Evolutionary conservation across 176 grass and related monocot species (phyloP).

Genomic region (Dactylis glomerata): DNA sequence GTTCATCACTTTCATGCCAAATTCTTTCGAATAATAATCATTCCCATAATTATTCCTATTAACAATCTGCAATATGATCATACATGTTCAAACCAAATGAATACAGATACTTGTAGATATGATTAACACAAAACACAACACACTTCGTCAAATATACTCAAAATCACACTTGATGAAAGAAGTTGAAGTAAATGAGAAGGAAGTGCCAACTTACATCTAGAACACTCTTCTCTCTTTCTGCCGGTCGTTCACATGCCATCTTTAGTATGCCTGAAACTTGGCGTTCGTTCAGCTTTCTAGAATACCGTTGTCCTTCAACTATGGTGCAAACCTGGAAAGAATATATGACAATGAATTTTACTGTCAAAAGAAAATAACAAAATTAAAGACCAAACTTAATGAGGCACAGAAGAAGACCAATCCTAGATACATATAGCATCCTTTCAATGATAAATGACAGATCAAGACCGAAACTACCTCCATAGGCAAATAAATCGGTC

Average conservation of each 20-base stretch:
- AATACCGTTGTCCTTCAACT: constrained; percentile 61
- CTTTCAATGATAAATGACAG: background rate
- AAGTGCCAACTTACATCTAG: constrained; percentile 34
- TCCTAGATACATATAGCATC: background rate
- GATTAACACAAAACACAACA: background rate
- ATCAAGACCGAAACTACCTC: constrained; percentile 36
- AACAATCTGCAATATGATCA: constrained; percentile 35
- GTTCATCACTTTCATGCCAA: constrained; percentile 57
- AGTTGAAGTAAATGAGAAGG: background rate
- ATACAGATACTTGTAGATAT: background rate
- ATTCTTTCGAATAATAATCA: constrained; percentile 61
- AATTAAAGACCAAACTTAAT: background rate
- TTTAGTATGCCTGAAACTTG: constrained; percentile 59
- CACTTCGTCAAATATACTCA: background rate
- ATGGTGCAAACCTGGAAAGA: constrained; percentile 64
- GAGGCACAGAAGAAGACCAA: background rate
- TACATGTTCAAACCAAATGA: background rate
- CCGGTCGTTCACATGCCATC: constrained; percentile 56
- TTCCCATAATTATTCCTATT: constrained; percentile 36
- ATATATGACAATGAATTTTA: background rate
- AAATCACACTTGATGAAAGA: background rate
- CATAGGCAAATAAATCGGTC: constrained; percentile 62
- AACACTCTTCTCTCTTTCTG: constrained; percentile 45
- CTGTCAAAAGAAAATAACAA: background rate
- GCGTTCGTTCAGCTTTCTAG: constrained; percentile 52